Conservation (phyloP, 2,329 filamentous ascomycete species). For the Phialophora chinensis region DNA sequence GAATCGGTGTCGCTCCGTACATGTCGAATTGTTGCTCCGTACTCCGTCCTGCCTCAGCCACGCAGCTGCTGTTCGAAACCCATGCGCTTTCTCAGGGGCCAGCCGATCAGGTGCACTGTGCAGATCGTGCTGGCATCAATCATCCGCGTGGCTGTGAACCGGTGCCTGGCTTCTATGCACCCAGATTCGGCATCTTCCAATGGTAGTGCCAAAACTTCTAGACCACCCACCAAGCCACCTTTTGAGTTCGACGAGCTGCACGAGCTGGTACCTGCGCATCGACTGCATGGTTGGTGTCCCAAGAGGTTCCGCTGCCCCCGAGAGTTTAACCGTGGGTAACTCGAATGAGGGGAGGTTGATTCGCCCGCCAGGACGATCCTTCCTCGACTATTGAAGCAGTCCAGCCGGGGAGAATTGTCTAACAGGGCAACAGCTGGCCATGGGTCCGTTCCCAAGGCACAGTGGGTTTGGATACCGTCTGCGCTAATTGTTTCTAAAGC, state of each 20-base stretch:
- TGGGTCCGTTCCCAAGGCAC: neutral
- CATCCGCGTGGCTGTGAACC: neutral
- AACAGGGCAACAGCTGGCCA: neutral
- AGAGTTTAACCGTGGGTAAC: neutral
- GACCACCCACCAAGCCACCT: neutral
- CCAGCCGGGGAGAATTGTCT: neutral
- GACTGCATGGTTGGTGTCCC: neutral
- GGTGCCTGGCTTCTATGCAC: neutral
- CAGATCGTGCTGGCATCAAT: neutral
- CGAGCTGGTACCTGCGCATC: constrained; percentile 8
- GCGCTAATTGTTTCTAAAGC: neutral
- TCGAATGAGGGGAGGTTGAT: neutral
- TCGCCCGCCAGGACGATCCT: constrained; percentile 1
- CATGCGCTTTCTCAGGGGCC: neutral
- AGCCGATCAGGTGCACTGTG: neutral
- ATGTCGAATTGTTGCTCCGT: neutral
- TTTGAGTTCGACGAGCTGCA: neutral
- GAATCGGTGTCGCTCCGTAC: neutral
- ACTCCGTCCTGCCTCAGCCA: neutral
- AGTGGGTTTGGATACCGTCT: neutral
- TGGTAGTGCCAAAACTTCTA: neutral
- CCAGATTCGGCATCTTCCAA: neutral
- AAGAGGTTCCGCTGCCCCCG: neutral
- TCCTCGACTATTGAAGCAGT: constrained; percentile 4
- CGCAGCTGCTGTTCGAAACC: neutral